phyloP scores from a whole-genome alignment of 2,329 filamentous ascomycete genomes.

The Anisogramma anomala region DNA sequence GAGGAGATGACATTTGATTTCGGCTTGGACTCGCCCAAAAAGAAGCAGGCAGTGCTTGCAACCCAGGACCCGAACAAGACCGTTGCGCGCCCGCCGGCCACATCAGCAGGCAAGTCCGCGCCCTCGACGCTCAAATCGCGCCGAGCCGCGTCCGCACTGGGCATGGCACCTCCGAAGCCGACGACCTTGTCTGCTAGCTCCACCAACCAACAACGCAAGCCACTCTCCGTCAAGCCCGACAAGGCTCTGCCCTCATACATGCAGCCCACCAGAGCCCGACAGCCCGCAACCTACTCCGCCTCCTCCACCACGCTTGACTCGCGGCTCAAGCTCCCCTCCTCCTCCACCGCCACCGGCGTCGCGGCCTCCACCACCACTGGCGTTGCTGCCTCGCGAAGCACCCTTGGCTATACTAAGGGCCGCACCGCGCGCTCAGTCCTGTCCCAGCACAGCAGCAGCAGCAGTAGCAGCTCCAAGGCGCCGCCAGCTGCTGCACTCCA shows the following conservation, averaged over 20 bases:
- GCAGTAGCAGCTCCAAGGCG: conserved; percentile 4
- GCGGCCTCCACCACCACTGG: conserved; percentile 49
- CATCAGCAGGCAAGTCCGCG: conserved; percentile 15
- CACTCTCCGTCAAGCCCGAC: conserved; percentile 15
- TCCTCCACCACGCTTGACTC: conserved; percentile 17
- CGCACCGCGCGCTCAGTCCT: conserved; percentile 42
- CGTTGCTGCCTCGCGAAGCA: conserved; percentile 61
- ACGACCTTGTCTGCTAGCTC: conserved; percentile 12
- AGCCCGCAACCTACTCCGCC: conserved; percentile 28
- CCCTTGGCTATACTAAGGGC: conserved; percentile 76
- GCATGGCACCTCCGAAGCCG: conserved; percentile 25
- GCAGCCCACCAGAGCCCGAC: conserved; percentile 15
- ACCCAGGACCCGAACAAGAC: conserved; percentile 13
- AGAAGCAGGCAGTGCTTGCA: conserved; percentile 24
- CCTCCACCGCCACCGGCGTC: conserved; percentile 46
- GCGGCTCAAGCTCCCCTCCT: conserved; percentile 30
- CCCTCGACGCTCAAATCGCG: conserved; percentile 44
- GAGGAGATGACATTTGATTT: conserved; percentile 29
- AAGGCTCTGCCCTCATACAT: conserved; percentile 14
- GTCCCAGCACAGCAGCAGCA: conserved; percentile 18
- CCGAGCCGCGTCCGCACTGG: conserved; percentile 41
- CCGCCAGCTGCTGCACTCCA: conserved; percentile 8
- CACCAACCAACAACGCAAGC: conserved; percentile 18
- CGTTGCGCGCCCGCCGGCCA: conserved; percentile 5
- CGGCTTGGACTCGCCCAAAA: conserved; percentile 34